These are phyloP conservation scores for Sabuloglossum arenarium DNA, from an alignment of 495 filamentous ascomycete species.

Conservation along the genomic window DNA sequence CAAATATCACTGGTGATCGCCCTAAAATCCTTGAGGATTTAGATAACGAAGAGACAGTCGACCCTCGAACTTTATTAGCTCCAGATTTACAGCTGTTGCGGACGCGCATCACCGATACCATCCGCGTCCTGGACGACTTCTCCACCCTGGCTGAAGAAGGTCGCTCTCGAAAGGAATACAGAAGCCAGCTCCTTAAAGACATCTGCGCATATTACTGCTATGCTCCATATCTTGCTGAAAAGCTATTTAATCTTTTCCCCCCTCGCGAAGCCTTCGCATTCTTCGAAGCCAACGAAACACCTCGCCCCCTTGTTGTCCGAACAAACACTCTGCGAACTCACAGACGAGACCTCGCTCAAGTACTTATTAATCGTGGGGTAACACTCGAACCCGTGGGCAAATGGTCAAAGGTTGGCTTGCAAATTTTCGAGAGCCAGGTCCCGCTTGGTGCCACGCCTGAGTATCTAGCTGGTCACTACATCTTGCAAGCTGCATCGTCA, in stretches of 20 bases:
- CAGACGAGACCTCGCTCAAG: constrained; percentile 76
- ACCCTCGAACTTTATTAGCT: constrained; percentile 35
- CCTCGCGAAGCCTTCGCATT: constrained; percentile 92
- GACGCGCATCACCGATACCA: constrained; percentile 77
- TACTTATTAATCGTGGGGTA: constrained; percentile 91
- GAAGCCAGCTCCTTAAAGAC: constrained; percentile 66
- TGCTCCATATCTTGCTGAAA: constrained; percentile 62
- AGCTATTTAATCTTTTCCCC: constrained; percentile 76
- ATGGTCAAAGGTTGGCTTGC: constrained; percentile 93
- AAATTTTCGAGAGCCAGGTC: constrained; percentile 84
- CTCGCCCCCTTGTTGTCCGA: constrained; percentile 69
- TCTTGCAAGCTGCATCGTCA: constrained; percentile 87
- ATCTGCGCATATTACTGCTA: constrained; percentile 90
- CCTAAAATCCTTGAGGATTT: constrained; percentile 43
- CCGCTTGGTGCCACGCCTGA: constrained; percentile 96
- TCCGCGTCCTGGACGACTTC: constrained; percentile 80
- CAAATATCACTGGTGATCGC: constrained; percentile 74
- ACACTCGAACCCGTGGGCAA: constrained; percentile 93
- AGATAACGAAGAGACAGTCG: constrained; percentile 26
- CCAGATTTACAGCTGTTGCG: constrained; percentile 81
- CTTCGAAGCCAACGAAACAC: constrained; percentile 93
- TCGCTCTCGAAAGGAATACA: constrained; percentile 71
- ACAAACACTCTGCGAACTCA: constrained; percentile 92
- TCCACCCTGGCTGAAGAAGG: constrained; percentile 54
- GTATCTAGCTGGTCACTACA: constrained; percentile 93